Evolutionary conservation across 176 grass and related monocot species (phyloP), one percentile per base, ranked within the genome.

Genomic region (Zoysia japonica): DNA sequence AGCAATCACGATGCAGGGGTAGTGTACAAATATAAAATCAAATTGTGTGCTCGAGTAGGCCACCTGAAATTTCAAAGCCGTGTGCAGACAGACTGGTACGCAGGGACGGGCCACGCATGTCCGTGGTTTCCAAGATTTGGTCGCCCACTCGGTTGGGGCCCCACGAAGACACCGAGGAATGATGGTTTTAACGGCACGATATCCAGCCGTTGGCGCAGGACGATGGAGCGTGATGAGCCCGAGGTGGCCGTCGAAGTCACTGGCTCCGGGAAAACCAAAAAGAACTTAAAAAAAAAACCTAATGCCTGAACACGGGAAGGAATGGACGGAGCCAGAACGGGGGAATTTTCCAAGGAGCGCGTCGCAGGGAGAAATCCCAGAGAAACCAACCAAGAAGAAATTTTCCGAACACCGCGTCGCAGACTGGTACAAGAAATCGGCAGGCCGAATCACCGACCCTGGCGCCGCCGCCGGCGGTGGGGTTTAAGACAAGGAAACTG

Each of bases 51-150:
- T 57, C 1, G 53, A 68, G 39, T 42, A 72, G 7, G 75, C 70
- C 51, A 36, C 3, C 48, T 77, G 71, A 67, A 68, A 74, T 52
- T 78, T 20, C 71, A 5, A 87, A 44, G 73, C 67, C 49, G 57
- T 65, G 16, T 52, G 5, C 44, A 3, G 9, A 76, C 84, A 68
- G 70, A 6, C 8, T 28, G 28, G 57, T 68, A 56, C 35, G 41
- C 35, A 17, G 51, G 39, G 63, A 80, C 71, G 65, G 37, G 6
- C 47, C 49, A 17, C 63, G 2, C 28, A 28, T 28, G 28, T 28
- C 28, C 28, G 28, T 28, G 28, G 28, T 28, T 28, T 28, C 28
- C 28, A 28, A 28, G 28, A 28, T 28, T 28, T 28, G 28, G 28
- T 28, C 28, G 28, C 28, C 28, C 28, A 28, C 28, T 28, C 28